These are phyloP conservation scores for Aspergillus wentii DNA, from an alignment of 495 filamentous ascomycete genomes.

Conservation along the genomic window DNA sequence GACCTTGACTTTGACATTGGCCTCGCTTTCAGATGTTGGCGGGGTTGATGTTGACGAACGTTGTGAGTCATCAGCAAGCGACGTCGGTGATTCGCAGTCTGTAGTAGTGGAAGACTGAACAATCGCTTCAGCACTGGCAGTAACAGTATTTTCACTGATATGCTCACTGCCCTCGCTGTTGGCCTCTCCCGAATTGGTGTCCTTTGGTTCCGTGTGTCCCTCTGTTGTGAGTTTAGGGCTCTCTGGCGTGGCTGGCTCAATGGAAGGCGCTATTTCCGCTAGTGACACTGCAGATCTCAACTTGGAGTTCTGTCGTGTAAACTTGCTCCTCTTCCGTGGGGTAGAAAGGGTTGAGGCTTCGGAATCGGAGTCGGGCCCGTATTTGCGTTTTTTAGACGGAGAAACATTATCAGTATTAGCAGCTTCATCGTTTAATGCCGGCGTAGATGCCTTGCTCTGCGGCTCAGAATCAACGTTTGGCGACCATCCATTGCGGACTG, in stretches of 20 bases:
- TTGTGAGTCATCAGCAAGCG: conserved; percentile 30
- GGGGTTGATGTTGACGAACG: conserved; percentile 33
- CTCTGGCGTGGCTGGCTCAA: conserved; percentile 1
- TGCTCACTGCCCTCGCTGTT: neutral
- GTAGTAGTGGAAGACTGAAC: conserved; percentile 7
- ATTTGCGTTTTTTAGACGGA: conserved; percentile 39
- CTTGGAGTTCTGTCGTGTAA: conserved; percentile 35
- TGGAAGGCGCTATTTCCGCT: conserved; percentile 16
- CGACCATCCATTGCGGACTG: conserved; percentile 76
- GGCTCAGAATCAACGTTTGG: conserved; percentile 32
- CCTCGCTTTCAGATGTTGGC: conserved; percentile 33
- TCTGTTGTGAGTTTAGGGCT: neutral
- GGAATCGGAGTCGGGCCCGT: conserved; percentile 29
- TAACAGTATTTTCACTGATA: neutral
- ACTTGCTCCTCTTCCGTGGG: conserved; percentile 34
- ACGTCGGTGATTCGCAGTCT: conserved; percentile 27
- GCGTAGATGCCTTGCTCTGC: conserved; percentile 33
- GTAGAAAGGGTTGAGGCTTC: conserved; percentile 27
- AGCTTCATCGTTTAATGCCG: conserved; percentile 25
- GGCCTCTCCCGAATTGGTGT: neutral
- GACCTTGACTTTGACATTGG: conserved; percentile 18
- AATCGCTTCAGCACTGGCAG: conserved; percentile 2
- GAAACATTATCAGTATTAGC: conserved; percentile 8
- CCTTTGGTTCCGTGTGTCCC: neutral
- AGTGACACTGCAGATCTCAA: conserved; percentile 34